Percentiles rank a stretch among this genome's conserved stretches.
These are phyloP conservation scores for Cercophora scortea DNA, from an alignment of 495 filamentous ascomycete species.

Conservation along the genomic window DNA sequence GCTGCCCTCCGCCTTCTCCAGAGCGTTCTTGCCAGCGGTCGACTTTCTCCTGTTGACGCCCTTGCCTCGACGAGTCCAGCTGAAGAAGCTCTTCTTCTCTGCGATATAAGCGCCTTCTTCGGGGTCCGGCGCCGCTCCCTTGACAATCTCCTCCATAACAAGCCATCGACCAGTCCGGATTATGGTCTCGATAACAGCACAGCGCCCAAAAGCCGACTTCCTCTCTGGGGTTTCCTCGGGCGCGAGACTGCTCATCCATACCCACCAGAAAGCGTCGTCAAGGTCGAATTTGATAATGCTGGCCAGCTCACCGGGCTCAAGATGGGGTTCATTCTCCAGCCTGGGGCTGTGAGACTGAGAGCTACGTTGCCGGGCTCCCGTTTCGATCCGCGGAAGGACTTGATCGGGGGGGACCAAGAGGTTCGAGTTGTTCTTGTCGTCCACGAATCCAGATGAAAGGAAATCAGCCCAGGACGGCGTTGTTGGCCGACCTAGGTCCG, in stretches of 20 bases:
- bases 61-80: slow-evolving; percentile 66
- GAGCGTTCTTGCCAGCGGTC: slow-evolving; percentile 41
- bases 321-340: slow-evolving; percentile 51
- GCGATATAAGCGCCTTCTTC: slow-evolving; percentile 81
- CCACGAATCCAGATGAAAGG: slow-evolving; percentile 82
- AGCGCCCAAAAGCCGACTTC: slow-evolving; percentile 90
- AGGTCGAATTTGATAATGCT: slow-evolving; percentile 80
- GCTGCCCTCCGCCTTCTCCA: slow-evolving; percentile 24
- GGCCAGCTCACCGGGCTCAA: slow-evolving; percentile 90
- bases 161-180: slow-evolving; percentile 82
- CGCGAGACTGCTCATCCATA: slow-evolving; percentile 96
- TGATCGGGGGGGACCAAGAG: slow-evolving; percentile 85
- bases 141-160: slow-evolving; percentile 91
- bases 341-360: slow-evolving; percentile 78
- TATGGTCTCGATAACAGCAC: slow-evolving; percentile 81
- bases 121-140: slow-evolving; percentile 80
- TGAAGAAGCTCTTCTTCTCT: slow-evolving; percentile 89
- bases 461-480: slow-evolving; percentile 99
- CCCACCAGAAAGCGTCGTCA: slow-evolving; percentile 99
- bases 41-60: slow-evolving; percentile 63
- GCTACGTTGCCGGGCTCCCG: slow-evolving; percentile 62
- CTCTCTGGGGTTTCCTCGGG: slow-evolving; percentile 75
- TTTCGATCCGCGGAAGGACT: slow-evolving; percentile 76
- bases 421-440: slow-evolving; percentile 53
- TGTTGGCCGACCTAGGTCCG: slow-evolving; percentile 71